These are phyloP conservation scores for Lentinula guzmanii DNA, from an alignment of 768 basidiomycete species.

Conservation along the genomic window DNA sequence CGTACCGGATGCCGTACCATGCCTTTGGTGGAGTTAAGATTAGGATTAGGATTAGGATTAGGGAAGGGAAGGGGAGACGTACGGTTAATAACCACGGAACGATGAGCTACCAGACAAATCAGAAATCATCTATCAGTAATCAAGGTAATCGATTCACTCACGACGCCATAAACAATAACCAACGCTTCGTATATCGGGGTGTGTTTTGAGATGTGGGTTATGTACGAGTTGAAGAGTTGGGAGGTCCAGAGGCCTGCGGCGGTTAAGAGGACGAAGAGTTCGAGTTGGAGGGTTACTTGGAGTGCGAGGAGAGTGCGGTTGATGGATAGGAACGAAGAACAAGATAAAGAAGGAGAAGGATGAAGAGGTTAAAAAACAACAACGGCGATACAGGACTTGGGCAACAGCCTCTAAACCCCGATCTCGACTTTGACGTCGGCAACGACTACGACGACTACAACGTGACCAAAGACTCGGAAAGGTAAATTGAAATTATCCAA, in stretches of 20 bases:
- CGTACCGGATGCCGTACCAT: constrained; percentile 45
- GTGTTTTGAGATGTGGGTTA: constrained; percentile 35
- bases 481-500: no score
- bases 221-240: constrained; percentile 41
- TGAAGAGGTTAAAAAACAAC: no score
- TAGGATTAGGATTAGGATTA: no score
- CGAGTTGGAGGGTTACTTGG: no score
- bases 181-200: constrained; percentile 35
- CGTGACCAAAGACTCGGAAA: no score
- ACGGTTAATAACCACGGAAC: constrained; percentile 52
- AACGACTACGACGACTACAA: no score
- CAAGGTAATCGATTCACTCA: constrained; percentile 17
- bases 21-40: constrained; percentile 33
- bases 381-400: no score
- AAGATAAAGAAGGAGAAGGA: no score
- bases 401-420: no score
- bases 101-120: constrained; percentile 29
- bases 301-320: neutral
- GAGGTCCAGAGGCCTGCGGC: constrained; percentile 53
- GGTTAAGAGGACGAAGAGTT: constrained; percentile 43
- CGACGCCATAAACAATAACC: constrained; percentile 39
- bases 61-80: constrained; percentile 1
- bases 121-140: neutral
- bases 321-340: no score
- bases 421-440: no score